phyloP scores from a whole-genome alignment of 208 protist species.

The Leptomonas pyrrhocoris region DNA sequence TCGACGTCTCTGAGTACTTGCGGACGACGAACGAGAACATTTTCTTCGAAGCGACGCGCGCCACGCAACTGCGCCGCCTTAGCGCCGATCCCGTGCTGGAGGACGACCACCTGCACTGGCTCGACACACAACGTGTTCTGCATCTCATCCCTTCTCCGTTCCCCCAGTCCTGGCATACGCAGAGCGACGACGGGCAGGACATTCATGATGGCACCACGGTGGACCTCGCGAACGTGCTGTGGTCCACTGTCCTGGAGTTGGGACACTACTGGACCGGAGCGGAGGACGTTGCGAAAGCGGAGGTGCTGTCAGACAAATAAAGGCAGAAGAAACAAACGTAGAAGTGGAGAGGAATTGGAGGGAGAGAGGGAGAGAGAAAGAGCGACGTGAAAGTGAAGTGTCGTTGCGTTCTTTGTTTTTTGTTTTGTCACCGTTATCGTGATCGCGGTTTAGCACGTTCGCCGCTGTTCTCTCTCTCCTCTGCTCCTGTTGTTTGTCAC shows the following conservation, averaged over 20 bases:
- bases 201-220: slow-evolving; percentile 58
- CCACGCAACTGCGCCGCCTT: slow-evolving; percentile 1
- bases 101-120: slow-evolving; percentile 86
- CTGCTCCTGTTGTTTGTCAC: too few species aligned
- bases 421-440: neutral
- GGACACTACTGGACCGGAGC: slow-evolving; percentile 45
- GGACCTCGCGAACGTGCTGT: slow-evolving; percentile 50
- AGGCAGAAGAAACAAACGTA: neutral
- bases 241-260: slow-evolving; percentile 42
- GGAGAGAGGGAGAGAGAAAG: neutral
- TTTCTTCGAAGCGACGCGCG: slow-evolving; percentile 21
- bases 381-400: neutral
- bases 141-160: slow-evolving; percentile 80
- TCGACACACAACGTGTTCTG: slow-evolving; percentile 71
- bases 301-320: neutral
- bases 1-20: slow-evolving; percentile 8
- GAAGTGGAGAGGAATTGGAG: neutral
- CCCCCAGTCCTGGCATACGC: slow-evolving; percentile 67
- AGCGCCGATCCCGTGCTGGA: slow-evolving; percentile 18
- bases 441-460: too few species aligned
- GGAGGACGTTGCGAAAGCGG: neutral
- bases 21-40: slow-evolving; percentile 15
- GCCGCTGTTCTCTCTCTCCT: too few species aligned
- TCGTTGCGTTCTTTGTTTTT: slow-evolving; percentile 1
- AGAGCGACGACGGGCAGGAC: slow-evolving; percentile 46